phyloP scores from a whole-genome alignment of 2,329 filamentous ascomycete species.

The Trichoderma pleuroti region DNA sequence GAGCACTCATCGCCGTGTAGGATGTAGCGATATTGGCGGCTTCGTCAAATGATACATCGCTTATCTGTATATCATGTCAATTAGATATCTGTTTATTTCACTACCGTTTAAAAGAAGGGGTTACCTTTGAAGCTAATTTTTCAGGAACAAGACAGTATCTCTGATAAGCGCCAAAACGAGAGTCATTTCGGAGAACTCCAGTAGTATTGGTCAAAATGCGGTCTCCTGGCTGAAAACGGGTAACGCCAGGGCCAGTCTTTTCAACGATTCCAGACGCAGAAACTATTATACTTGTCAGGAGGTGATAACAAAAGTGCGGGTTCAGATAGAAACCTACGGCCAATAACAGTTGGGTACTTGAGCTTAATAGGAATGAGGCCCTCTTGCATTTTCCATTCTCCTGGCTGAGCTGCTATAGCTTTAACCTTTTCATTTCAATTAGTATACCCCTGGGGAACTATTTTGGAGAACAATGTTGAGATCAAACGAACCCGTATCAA shows the following conservation, averaged over 20 bases:
- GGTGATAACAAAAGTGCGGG: background rate
- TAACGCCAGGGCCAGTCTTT: slow-evolving; percentile 9
- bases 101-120: background rate
- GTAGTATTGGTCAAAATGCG: slow-evolving; percentile 11
- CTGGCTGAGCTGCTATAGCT: slow-evolving; percentile 9
- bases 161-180: slow-evolving; percentile 17
- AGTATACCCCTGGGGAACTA: background rate
- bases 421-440: background rate
- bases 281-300: background rate
- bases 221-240: slow-evolving; percentile 1
- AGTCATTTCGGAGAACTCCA: slow-evolving; percentile 9
- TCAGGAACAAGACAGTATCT: background rate
- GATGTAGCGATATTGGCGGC: slow-evolving; percentile 1
- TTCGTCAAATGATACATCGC: slow-evolving; percentile 1
- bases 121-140: slow-evolving; percentile 5
- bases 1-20: slow-evolving; percentile 6
- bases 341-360: slow-evolving; percentile 15
- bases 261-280: slow-evolving; percentile 11
- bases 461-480: no score
- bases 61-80: background rate
- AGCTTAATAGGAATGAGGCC: slow-evolving; percentile 10
- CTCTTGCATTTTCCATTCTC: slow-evolving; percentile 17
- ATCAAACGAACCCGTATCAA: background rate
- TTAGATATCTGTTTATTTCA: background rate
- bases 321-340: background rate